Base-by-base conservation (phyloP, 129 eudicot species). In the Scalesia atractyloides region DNA sequence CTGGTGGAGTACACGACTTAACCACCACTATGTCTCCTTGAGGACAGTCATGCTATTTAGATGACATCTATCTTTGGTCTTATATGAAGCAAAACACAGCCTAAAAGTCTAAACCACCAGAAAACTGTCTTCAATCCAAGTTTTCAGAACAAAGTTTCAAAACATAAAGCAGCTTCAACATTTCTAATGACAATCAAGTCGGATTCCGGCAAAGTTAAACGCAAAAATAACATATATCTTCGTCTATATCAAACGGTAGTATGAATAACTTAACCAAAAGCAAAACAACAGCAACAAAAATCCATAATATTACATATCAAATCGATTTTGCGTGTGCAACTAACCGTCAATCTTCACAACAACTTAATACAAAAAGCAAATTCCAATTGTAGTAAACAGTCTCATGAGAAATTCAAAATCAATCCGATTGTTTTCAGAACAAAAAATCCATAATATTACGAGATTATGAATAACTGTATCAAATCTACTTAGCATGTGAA, bases 331-430 rank as follows among this genome's bases (percentile, higher is more conserved):
- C 54, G 5, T 50, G 19, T 15, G 17, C 54, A 50, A n/a, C 44
- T 39, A 39, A 39, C 44, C 0, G 44, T 39, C 44, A 39, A 41
- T 41, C 46, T 7, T 10, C 49, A 69, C 73, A 68, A 50, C 30
- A 68, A 68, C 9, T 14, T 48, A 50, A 26, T 26, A 52, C 14
- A 4, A 9, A 69, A n/a, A 51, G 18, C 64, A 70, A 36, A 70
- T 16, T 53, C 64, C 22, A 69, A 69, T 9, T 18, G 64, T 36
- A 37, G 2, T 1, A 30, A 30, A 30, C 34, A 30, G 3, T 30
- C 3, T 30, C 34, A 30, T 30, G 34, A 30, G 34, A 30, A 30
- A 2, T 30, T 30, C 34, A 30, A 30, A 30, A 30, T 30, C 34
- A 30, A 30, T 30, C 34, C 34, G 4, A 24, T 24, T 24, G 26